Conservation (phyloP, 306 rosid genomes). For the Rosa lucieae region DNA sequence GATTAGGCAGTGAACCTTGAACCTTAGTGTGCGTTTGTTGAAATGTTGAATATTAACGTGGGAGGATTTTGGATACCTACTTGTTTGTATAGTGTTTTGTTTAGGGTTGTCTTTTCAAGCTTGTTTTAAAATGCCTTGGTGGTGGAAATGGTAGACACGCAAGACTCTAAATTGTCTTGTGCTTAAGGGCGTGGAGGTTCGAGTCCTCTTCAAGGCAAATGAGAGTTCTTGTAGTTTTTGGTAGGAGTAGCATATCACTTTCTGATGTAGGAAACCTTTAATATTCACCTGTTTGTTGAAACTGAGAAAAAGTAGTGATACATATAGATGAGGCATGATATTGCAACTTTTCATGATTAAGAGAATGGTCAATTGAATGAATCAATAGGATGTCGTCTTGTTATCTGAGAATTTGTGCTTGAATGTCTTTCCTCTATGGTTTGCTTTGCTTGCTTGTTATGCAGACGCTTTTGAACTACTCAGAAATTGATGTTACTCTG, state of each 20-base stretch:
- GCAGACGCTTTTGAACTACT: background rate
- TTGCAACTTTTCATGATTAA: background rate
- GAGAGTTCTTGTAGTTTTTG: constrained; percentile 1
- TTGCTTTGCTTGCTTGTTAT: background rate
- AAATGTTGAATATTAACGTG: background rate
- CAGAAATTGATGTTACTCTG: constrained; percentile 7
- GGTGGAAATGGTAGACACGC: constrained; percentile 27
- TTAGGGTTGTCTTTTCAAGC: background rate
- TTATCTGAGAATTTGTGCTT: background rate
- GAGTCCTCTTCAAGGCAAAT: constrained; percentile 28
- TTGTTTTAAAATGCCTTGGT: constrained; percentile 16
- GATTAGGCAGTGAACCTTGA: background rate
- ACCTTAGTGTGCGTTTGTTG: background rate
- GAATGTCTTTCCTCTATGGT: background rate
- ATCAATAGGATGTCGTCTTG: background rate
- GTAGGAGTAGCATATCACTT: background rate
- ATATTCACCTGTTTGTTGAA: too few species aligned
- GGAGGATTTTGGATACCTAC: too few species aligned
- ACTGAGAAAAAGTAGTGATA: background rate
- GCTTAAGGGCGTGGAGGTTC: constrained; percentile 25
- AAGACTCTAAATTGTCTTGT: constrained; percentile 18
- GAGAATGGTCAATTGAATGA: background rate
- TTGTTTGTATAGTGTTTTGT: background rate
- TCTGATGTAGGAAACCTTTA: too few species aligned
- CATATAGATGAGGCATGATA: background rate